Evolutionary conservation across 139 green algal genomes (phyloP).

Genomic region (Tetraselmis striata): DNA sequence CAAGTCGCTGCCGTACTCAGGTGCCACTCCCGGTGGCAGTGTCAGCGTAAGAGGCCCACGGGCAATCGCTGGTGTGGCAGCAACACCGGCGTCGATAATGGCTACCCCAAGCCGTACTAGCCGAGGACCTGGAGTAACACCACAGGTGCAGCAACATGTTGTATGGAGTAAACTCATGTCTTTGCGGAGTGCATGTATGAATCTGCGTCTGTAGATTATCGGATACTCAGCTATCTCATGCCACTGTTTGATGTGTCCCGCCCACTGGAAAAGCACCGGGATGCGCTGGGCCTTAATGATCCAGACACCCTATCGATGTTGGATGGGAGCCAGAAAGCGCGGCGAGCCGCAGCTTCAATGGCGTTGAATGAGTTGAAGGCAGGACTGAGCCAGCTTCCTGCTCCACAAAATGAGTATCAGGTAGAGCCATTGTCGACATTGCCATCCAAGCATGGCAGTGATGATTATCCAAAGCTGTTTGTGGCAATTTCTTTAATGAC

Average conservation of each 20-base stretch:
- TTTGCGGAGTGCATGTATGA: too few species aligned
- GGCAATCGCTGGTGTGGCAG: neutral
- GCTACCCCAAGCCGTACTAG: too few species aligned
- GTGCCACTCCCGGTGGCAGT: neutral
- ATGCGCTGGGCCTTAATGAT: conserved; percentile 84
- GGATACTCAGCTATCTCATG: too few species aligned
- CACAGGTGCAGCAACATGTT: too few species aligned
- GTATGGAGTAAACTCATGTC: too few species aligned
- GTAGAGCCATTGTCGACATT: neutral
- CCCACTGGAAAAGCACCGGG: conserved; percentile 40
- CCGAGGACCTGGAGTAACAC: too few species aligned
- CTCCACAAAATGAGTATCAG: conserved; percentile 48
- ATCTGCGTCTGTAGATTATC: too few species aligned
- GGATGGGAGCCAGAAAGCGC: neutral
- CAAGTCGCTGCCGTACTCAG: neutral
- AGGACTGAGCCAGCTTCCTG: conserved; percentile 67
- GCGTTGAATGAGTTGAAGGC: conserved; percentile 14
- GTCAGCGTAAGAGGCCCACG: too few species aligned
- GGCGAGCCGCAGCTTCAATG: conserved; percentile 11
- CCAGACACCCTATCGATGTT: conserved; percentile 15
- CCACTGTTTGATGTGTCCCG: too few species aligned
- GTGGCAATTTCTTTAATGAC: neutral
- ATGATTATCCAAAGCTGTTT: too few species aligned
- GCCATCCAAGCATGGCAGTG: too few species aligned
- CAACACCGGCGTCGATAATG: neutral